Evolutionary conservation across 768 basidiomycete genomes (phyloP), one percentile per base, ranked within the genome.

Genomic region (Lentinula lateritia): DNA sequence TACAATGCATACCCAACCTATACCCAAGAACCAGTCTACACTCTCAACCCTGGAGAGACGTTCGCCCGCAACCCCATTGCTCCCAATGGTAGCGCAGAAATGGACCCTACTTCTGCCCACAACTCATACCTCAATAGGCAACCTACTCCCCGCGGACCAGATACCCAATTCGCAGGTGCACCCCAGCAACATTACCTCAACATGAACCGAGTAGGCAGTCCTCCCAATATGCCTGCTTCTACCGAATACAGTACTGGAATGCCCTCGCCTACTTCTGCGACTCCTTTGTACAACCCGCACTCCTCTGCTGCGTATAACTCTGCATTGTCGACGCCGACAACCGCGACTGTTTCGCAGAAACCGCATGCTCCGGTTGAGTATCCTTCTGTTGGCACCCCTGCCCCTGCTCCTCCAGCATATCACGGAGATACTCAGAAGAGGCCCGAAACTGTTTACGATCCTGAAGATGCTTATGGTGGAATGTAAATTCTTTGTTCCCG

Each of bases 381-480:
- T 50, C 45, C 58, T 59, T 35, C 35, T 13, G 34, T 50, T 50
- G 58, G 34, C 8, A 6, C 56, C 4, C 23, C 20, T 6, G 45
- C 56, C 6, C 41, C 41, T 42, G 41, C 50, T 36, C 18, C 56
- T 42, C 35, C 28, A 23, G 62, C 52, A 55, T 50, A 61, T 36
- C 10, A 0, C 8, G 16, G 16, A 57, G 68, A 72, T 50, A 5
- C 28, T 1, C 50, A 35, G n/a, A 74, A 75, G 68, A 74, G 83
- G 54, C 82, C 83, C 12, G 71, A 75, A 20, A 85, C 84, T 12
- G 73, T 83, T 58, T 90, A 89, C 65, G 80, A 85, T 64, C 80
- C 81, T 38, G 83, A 84, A 34, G 88, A 90, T 64, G 87, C 84
- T 50, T 90, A 90, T 65, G 86, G 80, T 28, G 89, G 87, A 35